These are phyloP conservation scores for Lupinus albus DNA, from an alignment of 306 rosid genomes.

Conservation along the genomic window DNA sequence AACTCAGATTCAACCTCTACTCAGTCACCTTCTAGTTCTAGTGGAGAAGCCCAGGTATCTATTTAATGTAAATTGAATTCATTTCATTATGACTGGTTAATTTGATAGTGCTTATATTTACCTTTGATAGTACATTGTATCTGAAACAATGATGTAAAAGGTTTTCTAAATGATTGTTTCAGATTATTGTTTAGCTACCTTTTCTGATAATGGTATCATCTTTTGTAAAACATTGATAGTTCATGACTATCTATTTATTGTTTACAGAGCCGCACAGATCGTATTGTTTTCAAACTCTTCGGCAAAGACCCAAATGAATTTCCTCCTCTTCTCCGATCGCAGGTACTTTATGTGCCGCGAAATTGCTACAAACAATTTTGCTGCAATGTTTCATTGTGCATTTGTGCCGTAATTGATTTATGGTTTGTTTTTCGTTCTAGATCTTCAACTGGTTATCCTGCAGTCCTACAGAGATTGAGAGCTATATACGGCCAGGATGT, in stretches of 20 bases:
- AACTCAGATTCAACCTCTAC: constrained; percentile 21
- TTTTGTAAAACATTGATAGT: too few relatives aligned
- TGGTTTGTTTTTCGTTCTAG: constrained; percentile 45
- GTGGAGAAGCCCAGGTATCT: too few relatives aligned
- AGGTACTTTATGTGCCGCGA: constrained; percentile 55
- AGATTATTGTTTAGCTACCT: too few relatives aligned
- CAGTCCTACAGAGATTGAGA: constrained; percentile 80
- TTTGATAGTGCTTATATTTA: too few relatives aligned
- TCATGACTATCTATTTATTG: too few relatives aligned
- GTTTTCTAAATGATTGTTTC: not conserved
- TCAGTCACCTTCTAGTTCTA: too few relatives aligned
- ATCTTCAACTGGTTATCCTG: constrained; percentile 74
- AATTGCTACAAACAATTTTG: constrained; percentile 28
- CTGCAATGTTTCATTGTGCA: constrained; percentile 28
- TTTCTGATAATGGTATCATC: too few relatives aligned
- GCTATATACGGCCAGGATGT: constrained; percentile 90
- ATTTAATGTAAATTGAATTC: too few relatives aligned
- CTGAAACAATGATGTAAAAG: not conserved
- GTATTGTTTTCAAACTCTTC: constrained; percentile 89
- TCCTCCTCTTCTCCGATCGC: constrained; percentile 69
- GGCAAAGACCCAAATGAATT: constrained; percentile 88
- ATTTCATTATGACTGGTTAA: too few relatives aligned
- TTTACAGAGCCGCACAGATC: constrained; percentile 81
- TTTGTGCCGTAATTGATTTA: constrained; percentile 27
- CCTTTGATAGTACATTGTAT: not conserved